phyloP scores from a whole-genome alignment of 1,139 yeast species.

The Sugiyamaella paludigena region DNA sequence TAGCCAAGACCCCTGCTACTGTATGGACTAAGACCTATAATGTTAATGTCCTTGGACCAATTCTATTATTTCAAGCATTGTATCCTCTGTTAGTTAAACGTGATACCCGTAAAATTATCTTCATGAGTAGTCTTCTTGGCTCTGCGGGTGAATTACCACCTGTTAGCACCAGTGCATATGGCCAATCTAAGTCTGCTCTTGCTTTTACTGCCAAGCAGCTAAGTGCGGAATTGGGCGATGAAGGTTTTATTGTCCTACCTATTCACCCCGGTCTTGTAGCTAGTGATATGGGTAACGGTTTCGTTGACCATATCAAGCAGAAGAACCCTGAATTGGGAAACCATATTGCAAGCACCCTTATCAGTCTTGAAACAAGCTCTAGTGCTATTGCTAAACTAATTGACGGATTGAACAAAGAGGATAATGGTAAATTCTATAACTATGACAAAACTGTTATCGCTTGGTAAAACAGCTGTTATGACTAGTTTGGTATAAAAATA shows the following conservation, averaged over 20 bases:
- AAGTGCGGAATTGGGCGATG: slow-evolving; percentile 21
- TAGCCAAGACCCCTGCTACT: background rate
- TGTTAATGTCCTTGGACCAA: slow-evolving; percentile 12
- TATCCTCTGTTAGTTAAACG: slow-evolving; percentile 11
- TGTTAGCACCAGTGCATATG: slow-evolving; percentile 11
- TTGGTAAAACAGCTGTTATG: too few relatives aligned
- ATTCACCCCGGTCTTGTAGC: slow-evolving; percentile 38
- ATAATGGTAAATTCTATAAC: slow-evolving; percentile 16
- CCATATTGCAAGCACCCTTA: background rate
- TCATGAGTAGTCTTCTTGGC: slow-evolving; percentile 31
- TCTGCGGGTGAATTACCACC: slow-evolving; percentile 25
- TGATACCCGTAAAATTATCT: slow-evolving; percentile 25
- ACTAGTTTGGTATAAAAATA: too few relatives aligned
- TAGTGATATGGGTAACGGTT: slow-evolving; percentile 31
- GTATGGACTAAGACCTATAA: slow-evolving; percentile 13
- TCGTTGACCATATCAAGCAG: background rate
- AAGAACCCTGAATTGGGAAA: background rate
- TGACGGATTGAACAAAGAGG: slow-evolving; percentile 11
- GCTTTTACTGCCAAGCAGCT: slow-evolving; percentile 10
- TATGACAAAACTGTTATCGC: slow-evolving; percentile 9
- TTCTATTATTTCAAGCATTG: background rate
- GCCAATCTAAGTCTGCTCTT: slow-evolving; percentile 12
- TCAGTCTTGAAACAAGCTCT: slow-evolving; percentile 13
- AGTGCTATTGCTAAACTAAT: slow-evolving; percentile 9
- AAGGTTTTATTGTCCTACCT: slow-evolving; percentile 31